phyloP scores from a whole-genome alignment of 257 asterid genomes.

The Solanum habrochaites region DNA sequence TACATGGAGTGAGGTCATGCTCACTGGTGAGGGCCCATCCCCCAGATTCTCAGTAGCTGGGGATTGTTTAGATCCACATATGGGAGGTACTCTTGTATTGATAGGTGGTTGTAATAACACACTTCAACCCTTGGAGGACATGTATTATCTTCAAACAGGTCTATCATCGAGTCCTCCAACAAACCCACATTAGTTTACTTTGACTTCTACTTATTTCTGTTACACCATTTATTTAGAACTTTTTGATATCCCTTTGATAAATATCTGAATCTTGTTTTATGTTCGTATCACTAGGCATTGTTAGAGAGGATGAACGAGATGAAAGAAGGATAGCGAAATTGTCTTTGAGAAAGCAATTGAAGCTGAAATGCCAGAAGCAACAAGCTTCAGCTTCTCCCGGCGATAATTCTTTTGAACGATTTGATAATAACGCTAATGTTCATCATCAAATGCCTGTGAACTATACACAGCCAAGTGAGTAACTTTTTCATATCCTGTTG shows the following conservation, averaged over 20 bases:
- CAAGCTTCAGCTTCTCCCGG: slow-evolving; percentile 19
- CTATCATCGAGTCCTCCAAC: background rate
- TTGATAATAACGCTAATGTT: slow-evolving; percentile 31
- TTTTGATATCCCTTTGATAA: background rate
- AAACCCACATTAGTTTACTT: background rate
- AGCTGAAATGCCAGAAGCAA: slow-evolving; percentile 75
- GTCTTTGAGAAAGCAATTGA: slow-evolving; percentile 86
- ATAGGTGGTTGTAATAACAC: slow-evolving; percentile 93
- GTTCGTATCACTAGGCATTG: slow-evolving; percentile 42
- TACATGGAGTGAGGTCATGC: slow-evolving; percentile 59
- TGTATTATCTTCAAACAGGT: slow-evolving; percentile 89
- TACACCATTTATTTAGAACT: background rate
- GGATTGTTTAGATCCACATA: slow-evolving; percentile 72
- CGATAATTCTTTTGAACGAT: slow-evolving; percentile 25
- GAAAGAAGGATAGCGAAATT: slow-evolving; percentile 64
- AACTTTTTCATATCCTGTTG: background rate
- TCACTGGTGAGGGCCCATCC: slow-evolving; percentile 76
- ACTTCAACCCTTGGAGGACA: slow-evolving; percentile 93
- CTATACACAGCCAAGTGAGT: slow-evolving; percentile 63
- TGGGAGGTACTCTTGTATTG: slow-evolving; percentile 75
- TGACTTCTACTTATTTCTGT: background rate
- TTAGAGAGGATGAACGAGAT: slow-evolving; percentile 46
- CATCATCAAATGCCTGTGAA: slow-evolving; percentile 53
- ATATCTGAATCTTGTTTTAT: slow-evolving; percentile 2
- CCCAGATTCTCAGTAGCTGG: slow-evolving; percentile 97